A percentile compares a stretch with the other conserved stretches of the same genome.
phyloP scores from a whole-genome alignment of 345 rosid species.

The Rhizophora mangle region DNA sequence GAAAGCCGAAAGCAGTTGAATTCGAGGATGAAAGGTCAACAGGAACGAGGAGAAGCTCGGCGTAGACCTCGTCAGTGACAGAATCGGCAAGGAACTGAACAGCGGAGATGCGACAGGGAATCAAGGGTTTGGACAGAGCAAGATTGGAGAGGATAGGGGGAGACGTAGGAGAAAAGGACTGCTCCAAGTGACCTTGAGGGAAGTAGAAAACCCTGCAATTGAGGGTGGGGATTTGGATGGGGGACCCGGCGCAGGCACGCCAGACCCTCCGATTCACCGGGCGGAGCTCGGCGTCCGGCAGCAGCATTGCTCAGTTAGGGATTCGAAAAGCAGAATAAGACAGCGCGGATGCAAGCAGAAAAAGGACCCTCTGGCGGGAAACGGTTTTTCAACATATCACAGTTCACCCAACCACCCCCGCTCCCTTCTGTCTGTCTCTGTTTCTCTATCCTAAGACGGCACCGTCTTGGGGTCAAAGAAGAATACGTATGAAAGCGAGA shows the following conservation, averaged over 20 bases:
- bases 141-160: conserved; percentile 19
- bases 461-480: no score
- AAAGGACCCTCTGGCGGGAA: neutral
- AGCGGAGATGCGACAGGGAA: conserved; percentile 49
- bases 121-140: conserved; percentile 25
- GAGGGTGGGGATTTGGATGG: conserved; percentile 54
- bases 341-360: neutral
- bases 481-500: no score
- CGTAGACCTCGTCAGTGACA: conserved; percentile 70
- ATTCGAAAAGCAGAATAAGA: neutral
- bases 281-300: conserved; percentile 24
- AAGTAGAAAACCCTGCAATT: conserved; percentile 78
- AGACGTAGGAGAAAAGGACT: conserved; percentile 34
- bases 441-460: no score
- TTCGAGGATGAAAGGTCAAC: neutral
- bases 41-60: conserved; percentile 45
- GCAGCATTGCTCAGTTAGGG: conserved; percentile 4
- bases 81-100: conserved; percentile 63
- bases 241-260: conserved; percentile 78
- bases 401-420: no score
- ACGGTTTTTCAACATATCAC: conserved; percentile 8
- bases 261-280: conserved; percentile 61
- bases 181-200: conserved; percentile 83
- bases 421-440: no score
- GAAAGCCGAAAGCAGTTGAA: neutral